Base-by-base conservation (phyloP, 805 yeast species). In the Priceomyces medius region DNA sequence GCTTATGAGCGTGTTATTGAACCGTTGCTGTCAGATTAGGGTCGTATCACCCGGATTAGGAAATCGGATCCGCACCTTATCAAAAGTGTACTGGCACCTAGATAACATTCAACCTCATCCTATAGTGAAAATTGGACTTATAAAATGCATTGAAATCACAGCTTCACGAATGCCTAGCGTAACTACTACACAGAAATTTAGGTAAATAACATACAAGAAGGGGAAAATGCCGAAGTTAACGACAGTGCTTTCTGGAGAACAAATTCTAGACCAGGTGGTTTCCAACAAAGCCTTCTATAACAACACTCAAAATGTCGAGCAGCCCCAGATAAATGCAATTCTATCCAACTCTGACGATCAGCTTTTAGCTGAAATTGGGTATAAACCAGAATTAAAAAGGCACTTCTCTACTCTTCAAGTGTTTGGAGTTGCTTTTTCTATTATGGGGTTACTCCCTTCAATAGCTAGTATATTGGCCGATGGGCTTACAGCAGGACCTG, bases 401-500 rank as follows among this genome's bases (percentile, higher is more conserved):
- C 53, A 48, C 8, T 63, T 55, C 39, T 49, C 58, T 7, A 55
- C 64, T 4, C 18, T 62, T 14, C 67, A 62, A 43, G 65, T 60
- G 20, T 62, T 63, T 43, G 68, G 66, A 2, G 59, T 62, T 27
- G 66, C 68, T 2, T 63, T 61, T 34, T 55, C 63, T 19, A 63
- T 62, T 37, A 63, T 63, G 68, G 67, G 66, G 6, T 45, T 63
- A 24, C 51, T 63, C 16, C 68, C 68, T 5, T 53, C 59, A 23
- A 56, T 61, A 8, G 57, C 65, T 1, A 55, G 63, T 7, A 53
- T 53, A 18, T 38, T 56, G 16, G 56, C 53, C 9, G 45, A 46
- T 5, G 64, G 59, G 2, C 48, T 62, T 17, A 37, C 51, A 27
- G 61, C 59, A 2, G 67, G 67, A 2, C 63, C 64, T 7, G 63